phyloP scores from a whole-genome alignment of 208 protist genomes.

The Trypanosoma scelopori region DNA sequence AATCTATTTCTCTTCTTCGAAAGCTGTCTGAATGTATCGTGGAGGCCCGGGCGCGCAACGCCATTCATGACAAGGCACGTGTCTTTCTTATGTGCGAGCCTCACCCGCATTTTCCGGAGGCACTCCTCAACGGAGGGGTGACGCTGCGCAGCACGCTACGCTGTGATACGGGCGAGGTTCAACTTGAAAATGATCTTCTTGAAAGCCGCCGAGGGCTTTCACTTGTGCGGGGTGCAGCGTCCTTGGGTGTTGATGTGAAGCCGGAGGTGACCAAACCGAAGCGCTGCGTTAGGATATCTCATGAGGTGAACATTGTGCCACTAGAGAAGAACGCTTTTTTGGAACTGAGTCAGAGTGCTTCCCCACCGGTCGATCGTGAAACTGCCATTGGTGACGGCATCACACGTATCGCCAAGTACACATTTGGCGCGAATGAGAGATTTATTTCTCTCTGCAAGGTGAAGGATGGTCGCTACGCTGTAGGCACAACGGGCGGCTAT shows the following conservation, averaged over 20 bases:
- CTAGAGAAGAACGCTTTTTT: constrained; percentile 87
- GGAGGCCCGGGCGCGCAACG: constrained; percentile 42
- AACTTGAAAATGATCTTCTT: constrained; percentile 64
- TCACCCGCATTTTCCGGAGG: constrained; percentile 87
- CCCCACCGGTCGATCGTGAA: constrained; percentile 45
- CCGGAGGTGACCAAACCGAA: constrained; percentile 53
- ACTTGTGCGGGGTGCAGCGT: constrained; percentile 10
- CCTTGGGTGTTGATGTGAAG: constrained; percentile 12
- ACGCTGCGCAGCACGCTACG: constrained; percentile 81
- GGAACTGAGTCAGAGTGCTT: constrained; percentile 83
- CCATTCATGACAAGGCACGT: constrained; percentile 59
- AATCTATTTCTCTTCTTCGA: constrained; percentile 84
- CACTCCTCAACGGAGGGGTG: constrained; percentile 67
- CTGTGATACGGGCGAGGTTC: constrained; percentile 51
- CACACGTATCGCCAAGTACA: constrained; percentile 79
- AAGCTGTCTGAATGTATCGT: constrained; percentile 77
- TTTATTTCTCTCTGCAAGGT: constrained; percentile 89
- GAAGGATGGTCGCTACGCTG: constrained; percentile 77
- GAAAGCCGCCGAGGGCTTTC: constrained; percentile 41
- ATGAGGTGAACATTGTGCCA: constrained; percentile 86
- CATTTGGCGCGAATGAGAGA: constrained; percentile 82
- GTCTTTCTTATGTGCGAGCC: constrained; percentile 91
- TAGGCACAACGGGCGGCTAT: constrained; percentile 87
- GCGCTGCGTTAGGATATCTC: constrained; percentile 81
- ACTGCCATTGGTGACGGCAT: constrained; percentile 55